Conservation (phyloP, 164 flowering plant genomes). For the Magnolia officinalis region DNA sequence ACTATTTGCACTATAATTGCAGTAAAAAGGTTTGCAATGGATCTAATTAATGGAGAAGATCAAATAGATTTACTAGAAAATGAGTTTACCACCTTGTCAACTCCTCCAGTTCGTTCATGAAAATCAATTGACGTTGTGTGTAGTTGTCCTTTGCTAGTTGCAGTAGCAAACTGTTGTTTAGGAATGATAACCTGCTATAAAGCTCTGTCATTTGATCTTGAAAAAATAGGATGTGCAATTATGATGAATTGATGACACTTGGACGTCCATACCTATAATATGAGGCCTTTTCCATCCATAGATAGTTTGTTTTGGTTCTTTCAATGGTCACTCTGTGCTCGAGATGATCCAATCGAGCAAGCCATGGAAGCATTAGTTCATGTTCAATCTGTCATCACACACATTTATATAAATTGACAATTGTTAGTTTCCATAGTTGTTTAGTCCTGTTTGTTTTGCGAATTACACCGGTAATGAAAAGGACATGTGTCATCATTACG, state of each 20-base stretch:
- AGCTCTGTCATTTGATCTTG: no score
- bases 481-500: no score
- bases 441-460: no score
- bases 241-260: neutral
- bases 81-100: neutral
- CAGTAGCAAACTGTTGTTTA: neutral
- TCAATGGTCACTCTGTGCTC: slow-evolving; percentile 8
- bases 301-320: neutral
- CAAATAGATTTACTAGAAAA: neutral
- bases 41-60: no score
- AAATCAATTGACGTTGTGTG: neutral
- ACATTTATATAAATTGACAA: no score
- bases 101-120: slow-evolving; percentile 4
- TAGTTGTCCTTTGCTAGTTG: slow-evolving; percentile 1
- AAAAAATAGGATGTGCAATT: neutral
- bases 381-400: slow-evolving; percentile 9
- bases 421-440: no score
- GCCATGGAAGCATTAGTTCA: slow-evolving; percentile 10
- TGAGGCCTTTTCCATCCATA: slow-evolving; percentile 7
- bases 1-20: neutral
- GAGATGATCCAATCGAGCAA: slow-evolving; percentile 12
- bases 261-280: neutral
- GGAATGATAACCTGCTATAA: neutral
- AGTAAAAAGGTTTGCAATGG: neutral
- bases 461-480: no score